phyloP scores from a whole-genome alignment of 2,329 filamentous ascomycete species.

The Acrodontium crateriforme region DNA sequence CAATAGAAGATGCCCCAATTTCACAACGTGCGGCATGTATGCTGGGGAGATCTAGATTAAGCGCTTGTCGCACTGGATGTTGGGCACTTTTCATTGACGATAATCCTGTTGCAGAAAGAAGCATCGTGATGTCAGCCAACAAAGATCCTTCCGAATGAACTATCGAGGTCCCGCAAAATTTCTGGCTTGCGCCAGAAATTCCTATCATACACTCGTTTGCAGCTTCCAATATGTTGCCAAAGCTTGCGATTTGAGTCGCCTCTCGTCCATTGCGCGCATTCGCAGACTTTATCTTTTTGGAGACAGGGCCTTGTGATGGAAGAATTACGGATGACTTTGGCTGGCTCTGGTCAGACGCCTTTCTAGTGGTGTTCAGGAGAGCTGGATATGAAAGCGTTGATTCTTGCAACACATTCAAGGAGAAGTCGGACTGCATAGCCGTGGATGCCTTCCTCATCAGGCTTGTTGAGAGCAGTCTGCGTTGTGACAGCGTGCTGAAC shows the following conservation, averaged over 20 bases:
- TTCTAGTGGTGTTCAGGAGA: no score
- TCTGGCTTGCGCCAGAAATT: background rate
- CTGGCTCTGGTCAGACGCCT: no score
- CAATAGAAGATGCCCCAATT: background rate
- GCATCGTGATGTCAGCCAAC: slow-evolving; percentile 50
- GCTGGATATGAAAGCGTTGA: slow-evolving; percentile 82
- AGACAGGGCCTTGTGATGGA: no score
- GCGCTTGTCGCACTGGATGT: slow-evolving; percentile 31
- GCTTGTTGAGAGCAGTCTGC: slow-evolving; percentile 1
- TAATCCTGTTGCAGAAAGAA: slow-evolving; percentile 46
- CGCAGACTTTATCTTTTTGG: no score
- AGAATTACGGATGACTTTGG: no score
- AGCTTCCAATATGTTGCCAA: slow-evolving; percentile 6
- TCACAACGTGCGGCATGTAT: slow-evolving; percentile 56
- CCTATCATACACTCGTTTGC: slow-evolving; percentile 9
- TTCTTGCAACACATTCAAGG: slow-evolving; percentile 45
- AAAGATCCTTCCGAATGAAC: slow-evolving; percentile 42
- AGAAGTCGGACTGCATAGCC: slow-evolving; percentile 48
- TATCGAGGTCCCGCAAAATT: slow-evolving; percentile 7
- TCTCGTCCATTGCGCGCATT: no score
- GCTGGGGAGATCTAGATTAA: slow-evolving; percentile 51
- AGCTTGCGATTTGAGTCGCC: slow-evolving; percentile 1
- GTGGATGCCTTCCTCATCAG: slow-evolving; percentile 4
- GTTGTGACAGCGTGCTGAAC: background rate
- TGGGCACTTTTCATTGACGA: slow-evolving; percentile 32